These are phyloP conservation scores for Microbotryum scabiosae DNA, from an alignment of 1,284 basidiomycete species.

Conservation along the genomic window DNA sequence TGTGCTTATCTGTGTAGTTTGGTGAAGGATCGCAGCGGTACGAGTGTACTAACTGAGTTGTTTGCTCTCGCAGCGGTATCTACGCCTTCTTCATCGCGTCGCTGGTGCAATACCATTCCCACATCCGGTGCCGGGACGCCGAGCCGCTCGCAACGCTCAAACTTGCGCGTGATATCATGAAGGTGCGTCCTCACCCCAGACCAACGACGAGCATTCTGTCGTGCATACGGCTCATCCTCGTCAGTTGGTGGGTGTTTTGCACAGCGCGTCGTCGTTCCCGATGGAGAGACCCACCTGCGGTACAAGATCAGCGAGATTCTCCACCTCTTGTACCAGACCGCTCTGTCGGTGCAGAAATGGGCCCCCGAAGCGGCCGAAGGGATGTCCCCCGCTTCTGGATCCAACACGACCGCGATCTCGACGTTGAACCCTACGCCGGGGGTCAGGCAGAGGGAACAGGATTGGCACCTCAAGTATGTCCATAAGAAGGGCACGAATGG, in stretches of 20 bases:
- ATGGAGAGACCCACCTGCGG: slow-evolving; percentile 36
- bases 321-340: slow-evolving; percentile 79
- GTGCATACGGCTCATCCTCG: slow-evolving; percentile 38
- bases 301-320: slow-evolving; percentile 83
- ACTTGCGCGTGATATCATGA: slow-evolving; percentile 69
- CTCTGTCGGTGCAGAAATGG: slow-evolving; percentile 39
- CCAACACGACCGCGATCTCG: slow-evolving; percentile 23
- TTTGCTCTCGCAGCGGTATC: slow-evolving; percentile 53
- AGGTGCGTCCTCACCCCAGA: slow-evolving; percentile 40
- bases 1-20: neutral
- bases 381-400: slow-evolving; percentile 17
- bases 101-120: slow-evolving; percentile 89
- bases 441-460: slow-evolving; percentile 27
- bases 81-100: slow-evolving; percentile 86
- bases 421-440: slow-evolving; percentile 29
- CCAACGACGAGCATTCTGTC: slow-evolving; percentile 11
- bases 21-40: slow-evolving; percentile 67
- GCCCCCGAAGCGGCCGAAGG: slow-evolving; percentile 30
- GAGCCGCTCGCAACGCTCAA: slow-evolving; percentile 64
- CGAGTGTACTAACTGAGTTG: slow-evolving; percentile 74
- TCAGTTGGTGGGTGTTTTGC: slow-evolving; percentile 8
- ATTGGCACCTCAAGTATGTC: slow-evolving; percentile 24
- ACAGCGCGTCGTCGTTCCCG: slow-evolving; percentile 31
- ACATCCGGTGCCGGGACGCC: slow-evolving; percentile 69
- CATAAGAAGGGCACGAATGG: slow-evolving; percentile 12